phyloP scores from a whole-genome alignment of 495 filamentous ascomycete species.

The Neurospora pannonica region DNA sequence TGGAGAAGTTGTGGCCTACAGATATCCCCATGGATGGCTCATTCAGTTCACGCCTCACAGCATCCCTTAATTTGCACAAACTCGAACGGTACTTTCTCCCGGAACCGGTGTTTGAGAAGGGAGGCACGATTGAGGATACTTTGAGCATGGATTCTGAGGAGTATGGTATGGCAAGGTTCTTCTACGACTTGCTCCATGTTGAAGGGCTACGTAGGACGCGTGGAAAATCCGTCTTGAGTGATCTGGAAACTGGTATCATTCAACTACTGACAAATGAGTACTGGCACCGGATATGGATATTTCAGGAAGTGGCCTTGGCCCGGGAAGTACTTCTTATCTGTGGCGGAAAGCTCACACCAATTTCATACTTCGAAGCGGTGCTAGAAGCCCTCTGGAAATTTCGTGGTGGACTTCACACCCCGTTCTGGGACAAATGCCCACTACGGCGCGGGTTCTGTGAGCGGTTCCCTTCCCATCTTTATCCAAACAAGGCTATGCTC shows the following conservation, averaged over 20 bases:
- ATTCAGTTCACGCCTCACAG: background rate
- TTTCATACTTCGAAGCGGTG: background rate
- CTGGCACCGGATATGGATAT: background rate
- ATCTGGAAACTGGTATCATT: background rate
- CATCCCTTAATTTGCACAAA: accelerated
- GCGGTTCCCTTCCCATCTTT: background rate
- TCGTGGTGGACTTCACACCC: background rate
- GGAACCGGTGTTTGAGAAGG: background rate
- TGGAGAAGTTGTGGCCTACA: background rate
- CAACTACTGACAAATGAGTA: background rate
- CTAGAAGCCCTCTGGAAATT: background rate
- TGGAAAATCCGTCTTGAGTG: background rate
- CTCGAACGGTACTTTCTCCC: background rate
- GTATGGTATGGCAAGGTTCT: background rate
- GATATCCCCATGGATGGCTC: background rate
- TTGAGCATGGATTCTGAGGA: background rate
- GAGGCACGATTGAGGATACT: background rate
- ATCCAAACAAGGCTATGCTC: background rate
- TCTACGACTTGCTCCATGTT: background rate
- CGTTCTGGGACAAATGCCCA: background rate
- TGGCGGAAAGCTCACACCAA: background rate
- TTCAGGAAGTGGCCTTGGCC: background rate
- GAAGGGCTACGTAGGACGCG: background rate
- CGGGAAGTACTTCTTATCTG: background rate
- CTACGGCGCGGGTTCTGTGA: background rate